Base-by-base conservation (phyloP, 371 early-diverging fungal species). In the Smittium mucronatum region DNA sequence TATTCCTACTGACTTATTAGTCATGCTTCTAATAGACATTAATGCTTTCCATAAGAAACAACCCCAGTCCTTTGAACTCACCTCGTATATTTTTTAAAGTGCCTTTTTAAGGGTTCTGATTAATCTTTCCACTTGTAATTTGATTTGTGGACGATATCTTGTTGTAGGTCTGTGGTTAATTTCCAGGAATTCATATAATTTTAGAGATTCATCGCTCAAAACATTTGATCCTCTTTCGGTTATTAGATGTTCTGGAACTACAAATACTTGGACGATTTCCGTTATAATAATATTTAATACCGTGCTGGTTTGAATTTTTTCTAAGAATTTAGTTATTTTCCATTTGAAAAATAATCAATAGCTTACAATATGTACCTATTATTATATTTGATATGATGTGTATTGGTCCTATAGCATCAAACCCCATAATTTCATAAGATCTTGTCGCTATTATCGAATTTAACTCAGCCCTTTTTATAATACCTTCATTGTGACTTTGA, bases 391-490 rank as follows among this genome's bases (percentile, higher is more conserved):
- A 60, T 33, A 64, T 57, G 34, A 34, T 5, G 34, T 35, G 15
- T 57, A 68, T 60, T 2, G 69, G 69, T 15, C 69, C 69, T 30
- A 68, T 32, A 63, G 64, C 64, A 32, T 68, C 69, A 25, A 68
- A 63, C 15, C 60, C 69, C 21, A 68, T 21, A 5, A 64, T 68
- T 30, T 57, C 5, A 64, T 64, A 68, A 2, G 69, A 63, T 29
- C 64, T 29, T 61, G n/a, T 28, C 11, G 63, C 63, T 33, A 61
- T 30, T 61, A 61, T 61, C 5, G 63, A 32, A 15, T 61, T 5
- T 28, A 61, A 32, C 5, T 33, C n/a, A 16, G 11, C n/a, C 63
- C n/a, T 61, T 61, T 61, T 61, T 61, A 11, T n/a, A 15, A 28
- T 28, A 32, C 63, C 32, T 61, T 61, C 32, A 16, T 61, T 33